Evolutionary conservation across 2,329 filamentous ascomycete species (phyloP).

Genomic region (Penicillium sp.): DNA sequence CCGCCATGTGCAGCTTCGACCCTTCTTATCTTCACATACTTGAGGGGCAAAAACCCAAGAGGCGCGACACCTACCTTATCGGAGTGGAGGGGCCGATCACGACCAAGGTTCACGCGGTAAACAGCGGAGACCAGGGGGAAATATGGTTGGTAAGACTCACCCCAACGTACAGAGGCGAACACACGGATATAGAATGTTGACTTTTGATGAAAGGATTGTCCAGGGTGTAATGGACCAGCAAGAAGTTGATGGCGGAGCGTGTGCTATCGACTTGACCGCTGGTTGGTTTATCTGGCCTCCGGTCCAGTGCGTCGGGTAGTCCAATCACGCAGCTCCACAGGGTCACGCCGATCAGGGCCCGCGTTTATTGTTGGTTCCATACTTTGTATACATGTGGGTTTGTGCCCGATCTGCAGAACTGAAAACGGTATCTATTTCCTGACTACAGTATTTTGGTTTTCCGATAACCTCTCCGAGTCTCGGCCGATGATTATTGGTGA

Average conservation of each 20-base stretch:
- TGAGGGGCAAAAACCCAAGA: neutral
- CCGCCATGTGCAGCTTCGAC: neutral
- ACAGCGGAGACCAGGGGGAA: neutral
- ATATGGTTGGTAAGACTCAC: conserved; percentile 1
- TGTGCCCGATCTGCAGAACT: neutral
- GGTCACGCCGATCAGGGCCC: conserved; percentile 1
- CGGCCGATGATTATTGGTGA: no score
- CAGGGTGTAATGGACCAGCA: conserved; percentile 3
- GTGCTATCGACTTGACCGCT: conserved; percentile 5
- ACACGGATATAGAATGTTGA: neutral
- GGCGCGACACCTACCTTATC: conserved; percentile 6
- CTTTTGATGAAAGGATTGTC: neutral
- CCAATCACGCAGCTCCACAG: conserved; percentile 10
- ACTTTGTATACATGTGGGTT: neutral
- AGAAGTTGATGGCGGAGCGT: conserved; percentile 2
- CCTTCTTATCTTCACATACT: conserved; percentile 1
- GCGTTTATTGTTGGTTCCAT: neutral
- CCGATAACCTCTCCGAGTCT: no score
- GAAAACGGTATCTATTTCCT: neutral
- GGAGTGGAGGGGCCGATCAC: conserved; percentile 1
- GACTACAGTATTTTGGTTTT: no score
- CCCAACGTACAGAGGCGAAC: neutral
- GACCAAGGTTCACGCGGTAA: conserved; percentile 13
- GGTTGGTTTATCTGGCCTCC: conserved; percentile 6
- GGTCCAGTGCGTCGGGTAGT: neutral